A percentile compares a stretch with the other conserved stretches of the same genome.
These are phyloP conservation scores for Herpetospermum pedunculosum DNA, from an alignment of 306 rosid species.

Conservation along the genomic window DNA sequence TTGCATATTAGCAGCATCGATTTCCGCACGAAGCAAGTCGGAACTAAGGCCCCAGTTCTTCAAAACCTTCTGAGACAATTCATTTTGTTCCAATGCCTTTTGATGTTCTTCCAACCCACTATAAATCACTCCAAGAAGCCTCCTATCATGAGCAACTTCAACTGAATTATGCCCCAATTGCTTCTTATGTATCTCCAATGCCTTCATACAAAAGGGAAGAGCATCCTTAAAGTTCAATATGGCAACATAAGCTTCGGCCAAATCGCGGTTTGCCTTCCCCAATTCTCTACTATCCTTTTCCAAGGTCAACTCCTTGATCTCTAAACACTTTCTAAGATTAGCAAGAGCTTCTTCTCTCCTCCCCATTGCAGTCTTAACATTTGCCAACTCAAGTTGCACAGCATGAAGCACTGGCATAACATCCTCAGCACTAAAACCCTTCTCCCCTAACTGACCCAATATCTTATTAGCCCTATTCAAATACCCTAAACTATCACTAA, in stretches of 20 bases:
- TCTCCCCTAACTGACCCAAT: slow-evolving; percentile 49
- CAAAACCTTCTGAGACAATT: slow-evolving; percentile 54
- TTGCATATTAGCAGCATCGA: slow-evolving; percentile 87
- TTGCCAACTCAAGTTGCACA: slow-evolving; percentile 67
- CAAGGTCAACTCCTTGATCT: slow-evolving; percentile 66
- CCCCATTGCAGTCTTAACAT: slow-evolving; percentile 83
- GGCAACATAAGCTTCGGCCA: slow-evolving; percentile 71
- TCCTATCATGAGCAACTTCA: slow-evolving; percentile 75
- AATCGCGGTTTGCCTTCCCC: slow-evolving; percentile 58
- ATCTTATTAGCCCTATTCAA: slow-evolving; percentile 72
- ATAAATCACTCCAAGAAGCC: slow-evolving; percentile 66
- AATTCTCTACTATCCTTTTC: slow-evolving; percentile 58
- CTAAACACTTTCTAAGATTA: slow-evolving; percentile 68
- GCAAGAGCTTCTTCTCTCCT: slow-evolving; percentile 88
- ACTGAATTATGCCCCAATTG: slow-evolving; percentile 64
- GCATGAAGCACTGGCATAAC: slow-evolving; percentile 74
- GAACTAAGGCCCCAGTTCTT: slow-evolving; percentile 75
- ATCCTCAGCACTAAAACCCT: slow-evolving; percentile 37
- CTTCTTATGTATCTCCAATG: slow-evolving; percentile 57
- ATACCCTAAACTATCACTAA: slow-evolving; percentile 70
- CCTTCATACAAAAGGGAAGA: slow-evolving; percentile 60
- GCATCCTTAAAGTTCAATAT: slow-evolving; percentile 75
- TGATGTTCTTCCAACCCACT: slow-evolving; percentile 83
- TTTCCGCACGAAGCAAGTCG: slow-evolving; percentile 63
- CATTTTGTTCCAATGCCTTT: slow-evolving; percentile 82